These are phyloP conservation scores for Rubus parviflorus DNA, from an alignment of 306 rosid genomes.

Conservation along the genomic window DNA sequence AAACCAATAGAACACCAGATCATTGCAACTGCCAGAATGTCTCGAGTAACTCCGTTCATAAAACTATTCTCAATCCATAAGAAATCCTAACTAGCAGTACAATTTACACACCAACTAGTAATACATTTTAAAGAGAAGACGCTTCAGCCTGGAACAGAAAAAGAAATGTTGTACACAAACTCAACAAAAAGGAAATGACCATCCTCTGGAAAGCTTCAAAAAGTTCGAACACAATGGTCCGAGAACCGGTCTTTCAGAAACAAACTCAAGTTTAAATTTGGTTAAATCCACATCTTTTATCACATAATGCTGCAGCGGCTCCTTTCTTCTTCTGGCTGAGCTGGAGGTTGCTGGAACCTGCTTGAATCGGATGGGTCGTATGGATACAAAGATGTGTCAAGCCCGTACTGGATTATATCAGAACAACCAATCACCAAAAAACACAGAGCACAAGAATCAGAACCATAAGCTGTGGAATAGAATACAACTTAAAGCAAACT, in stretches of 20 bases:
- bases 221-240: conserved; percentile 16
- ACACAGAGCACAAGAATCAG: conserved; percentile 16
- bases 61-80: conserved; percentile 1
- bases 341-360: conserved; percentile 66
- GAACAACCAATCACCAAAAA: neutral
- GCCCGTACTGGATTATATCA: conserved; percentile 72
- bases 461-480: neutral
- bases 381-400: conserved; percentile 88
- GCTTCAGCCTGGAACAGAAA: conserved; percentile 9
- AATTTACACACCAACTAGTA: conserved; percentile 38
- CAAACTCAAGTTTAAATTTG: conserved; percentile 13
- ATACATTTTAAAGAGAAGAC: conserved; percentile 10
- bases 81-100: conserved; percentile 12
- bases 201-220: conserved; percentile 16
- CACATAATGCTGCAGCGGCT: conserved; percentile 89
- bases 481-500: neutral
- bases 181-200: conserved; percentile 29
- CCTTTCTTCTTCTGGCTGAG: conserved; percentile 90
- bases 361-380: conserved; percentile 91
- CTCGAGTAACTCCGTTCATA: neutral
- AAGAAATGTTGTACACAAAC: conserved; percentile 36
- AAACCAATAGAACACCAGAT: neutral
- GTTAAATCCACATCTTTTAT: conserved; percentile 28
- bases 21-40: conserved; percentile 14
- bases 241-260: conserved; percentile 26